phyloP scores from a whole-genome alignment of 2,329 filamentous ascomycete species.

The Microascus cirrosus region DNA sequence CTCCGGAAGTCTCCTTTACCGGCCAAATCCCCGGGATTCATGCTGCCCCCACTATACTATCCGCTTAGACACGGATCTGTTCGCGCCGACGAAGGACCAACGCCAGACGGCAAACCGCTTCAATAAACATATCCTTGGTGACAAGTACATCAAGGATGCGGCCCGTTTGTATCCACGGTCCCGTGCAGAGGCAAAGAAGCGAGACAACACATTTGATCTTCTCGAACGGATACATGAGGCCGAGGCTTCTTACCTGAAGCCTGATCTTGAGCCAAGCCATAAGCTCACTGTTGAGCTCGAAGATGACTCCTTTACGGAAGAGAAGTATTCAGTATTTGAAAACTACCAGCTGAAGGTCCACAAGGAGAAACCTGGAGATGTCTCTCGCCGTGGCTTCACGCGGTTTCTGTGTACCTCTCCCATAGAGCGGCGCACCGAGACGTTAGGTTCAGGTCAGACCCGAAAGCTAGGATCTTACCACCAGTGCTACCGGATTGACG shows the following conservation, averaged over 20 bases:
- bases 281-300: constrained; percentile 60
- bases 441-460: constrained; percentile 34
- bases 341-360: constrained; percentile 70
- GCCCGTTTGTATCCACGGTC: constrained; percentile 55
- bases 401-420: constrained; percentile 67
- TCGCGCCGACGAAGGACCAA: constrained; percentile 60
- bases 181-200: constrained; percentile 51
- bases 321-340: constrained; percentile 62
- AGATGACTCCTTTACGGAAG: constrained; percentile 57
- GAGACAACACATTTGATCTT: constrained; percentile 58
- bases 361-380: constrained; percentile 48
- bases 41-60: constrained; percentile 92
- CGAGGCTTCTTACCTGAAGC: constrained; percentile 43
- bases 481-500: constrained; percentile 72
- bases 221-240: constrained; percentile 57
- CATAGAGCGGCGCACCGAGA: constrained; percentile 33
- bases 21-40: constrained; percentile 64
- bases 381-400: constrained; percentile 51
- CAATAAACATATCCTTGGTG: constrained; percentile 59
- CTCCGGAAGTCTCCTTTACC: constrained; percentile 61
- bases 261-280: constrained; percentile 54
- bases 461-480: constrained; percentile 62
- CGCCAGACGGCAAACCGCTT: constrained; percentile 67
- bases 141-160: constrained; percentile 53
- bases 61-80: constrained; percentile 53